A percentile compares a stretch with the other conserved stretches of the same genome.
Conservation (phyloP, 768 basidiomycete genomes). For the Lactarius vividus region DNA sequence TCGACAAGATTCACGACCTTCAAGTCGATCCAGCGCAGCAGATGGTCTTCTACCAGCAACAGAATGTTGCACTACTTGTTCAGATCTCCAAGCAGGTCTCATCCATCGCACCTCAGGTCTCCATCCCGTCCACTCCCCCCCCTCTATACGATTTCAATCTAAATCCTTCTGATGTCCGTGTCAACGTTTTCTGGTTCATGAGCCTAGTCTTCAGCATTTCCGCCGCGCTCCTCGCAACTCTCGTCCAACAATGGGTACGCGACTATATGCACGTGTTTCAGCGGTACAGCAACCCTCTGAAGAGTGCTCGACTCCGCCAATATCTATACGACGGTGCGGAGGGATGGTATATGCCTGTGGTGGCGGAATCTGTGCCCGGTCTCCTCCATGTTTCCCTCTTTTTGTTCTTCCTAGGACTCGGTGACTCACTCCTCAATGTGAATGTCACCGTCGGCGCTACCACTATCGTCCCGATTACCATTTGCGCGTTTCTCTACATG, state of each 20-base stretch:
- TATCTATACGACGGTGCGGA: constrained; percentile 38
- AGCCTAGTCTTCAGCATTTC: too few relatives aligned
- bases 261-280: too few relatives aligned
- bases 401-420: constrained; percentile 50
- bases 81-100: constrained; percentile 13
- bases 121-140: background rate
- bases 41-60: background rate
- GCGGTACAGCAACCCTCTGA: too few relatives aligned
- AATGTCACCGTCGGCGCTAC: constrained; percentile 16
- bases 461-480: constrained; percentile 8
- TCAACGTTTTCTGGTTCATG: too few relatives aligned
- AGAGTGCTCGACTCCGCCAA: constrained; percentile 41
- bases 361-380: constrained; percentile 46
- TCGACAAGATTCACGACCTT: constrained; percentile 10
- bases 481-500: constrained; percentile 18
- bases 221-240: too few relatives aligned
- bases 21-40: constrained; percentile 8
- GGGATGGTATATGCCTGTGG: constrained; percentile 39
- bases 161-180: too few relatives aligned
- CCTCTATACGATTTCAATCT: constrained; percentile 15
- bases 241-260: too few relatives aligned
- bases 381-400: constrained; percentile 49
- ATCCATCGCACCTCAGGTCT: background rate
- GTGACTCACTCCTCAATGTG: constrained; percentile 41
- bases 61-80: constrained; percentile 7